Conservation (phyloP, 371 early-diverging fungal genomes). For the Mucor irregularis region DNA sequence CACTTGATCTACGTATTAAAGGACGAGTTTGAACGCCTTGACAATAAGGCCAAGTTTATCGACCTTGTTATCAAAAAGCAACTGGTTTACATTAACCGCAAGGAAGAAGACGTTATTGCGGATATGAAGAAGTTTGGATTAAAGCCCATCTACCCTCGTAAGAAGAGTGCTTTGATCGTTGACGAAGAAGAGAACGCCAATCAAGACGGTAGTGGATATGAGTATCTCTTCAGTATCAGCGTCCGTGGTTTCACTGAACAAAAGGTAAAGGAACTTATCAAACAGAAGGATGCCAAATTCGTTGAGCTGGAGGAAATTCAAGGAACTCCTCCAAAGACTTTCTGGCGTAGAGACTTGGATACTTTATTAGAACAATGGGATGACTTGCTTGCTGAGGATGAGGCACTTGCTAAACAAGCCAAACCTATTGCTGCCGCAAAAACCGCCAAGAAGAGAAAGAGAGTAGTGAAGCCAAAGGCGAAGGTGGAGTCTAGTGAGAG, state of each 20-base stretch:
- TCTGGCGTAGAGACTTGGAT: conserved; percentile 95
- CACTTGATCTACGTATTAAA: conserved; percentile 72
- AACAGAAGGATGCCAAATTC: conserved; percentile 72
- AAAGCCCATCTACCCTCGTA: conserved; percentile 56
- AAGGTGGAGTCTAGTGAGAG: no score
- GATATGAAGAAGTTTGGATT: conserved; percentile 82
- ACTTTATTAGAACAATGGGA: conserved; percentile 78
- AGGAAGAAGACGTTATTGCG: conserved; percentile 74
- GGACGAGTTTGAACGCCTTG: conserved; percentile 76
- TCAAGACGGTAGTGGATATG: conserved; percentile 65
- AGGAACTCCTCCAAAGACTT: conserved; percentile 69
- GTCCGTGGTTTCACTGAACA: conserved; percentile 93
- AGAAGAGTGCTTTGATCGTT: conserved; percentile 41
- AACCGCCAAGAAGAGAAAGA: conserved; percentile 15
- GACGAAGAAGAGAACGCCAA: conserved; percentile 40
- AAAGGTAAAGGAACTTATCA: conserved; percentile 81
- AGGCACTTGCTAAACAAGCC: conserved; percentile 16
- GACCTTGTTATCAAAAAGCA: conserved; percentile 86
- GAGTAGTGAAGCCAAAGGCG: conserved; percentile 14
- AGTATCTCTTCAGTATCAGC: conserved; percentile 95
- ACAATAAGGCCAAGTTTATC: conserved; percentile 96
- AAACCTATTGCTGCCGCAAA: conserved; percentile 23
- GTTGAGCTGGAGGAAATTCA: conserved; percentile 73
- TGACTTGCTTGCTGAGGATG: conserved; percentile 37
- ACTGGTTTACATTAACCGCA: conserved; percentile 87